phyloP scores from a whole-genome alignment of 805 yeast species.

The Naumovozyma baii region DNA sequence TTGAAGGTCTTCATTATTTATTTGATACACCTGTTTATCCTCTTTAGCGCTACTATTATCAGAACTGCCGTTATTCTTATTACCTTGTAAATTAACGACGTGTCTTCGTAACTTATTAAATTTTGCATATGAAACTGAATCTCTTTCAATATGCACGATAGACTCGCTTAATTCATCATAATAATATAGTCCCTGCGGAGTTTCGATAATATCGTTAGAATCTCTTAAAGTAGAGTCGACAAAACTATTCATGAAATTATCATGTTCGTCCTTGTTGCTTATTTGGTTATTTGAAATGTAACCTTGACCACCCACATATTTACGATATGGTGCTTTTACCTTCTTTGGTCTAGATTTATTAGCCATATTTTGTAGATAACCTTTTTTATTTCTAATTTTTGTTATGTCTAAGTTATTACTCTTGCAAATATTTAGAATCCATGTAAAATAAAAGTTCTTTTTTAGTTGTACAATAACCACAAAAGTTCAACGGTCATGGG shows the following conservation, averaged over 20 bases:
- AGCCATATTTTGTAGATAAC: slow-evolving; percentile 66
- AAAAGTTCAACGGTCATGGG: no score
- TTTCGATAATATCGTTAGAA: slow-evolving; percentile 5
- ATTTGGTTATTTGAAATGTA: slow-evolving; percentile 9
- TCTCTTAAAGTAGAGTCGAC: background rate
- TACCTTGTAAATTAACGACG: background rate
- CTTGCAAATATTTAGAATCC: no score
- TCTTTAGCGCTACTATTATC: no score
- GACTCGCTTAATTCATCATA: slow-evolving; percentile 12
- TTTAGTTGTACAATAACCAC: no score
- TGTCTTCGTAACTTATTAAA: background rate
- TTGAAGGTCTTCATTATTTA: no score
- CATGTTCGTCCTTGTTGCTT: background rate
- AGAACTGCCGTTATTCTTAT: background rate
- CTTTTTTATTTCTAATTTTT: no score
- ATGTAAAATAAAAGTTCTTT: no score
- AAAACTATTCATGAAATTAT: background rate
- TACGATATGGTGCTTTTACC: slow-evolving; percentile 66
- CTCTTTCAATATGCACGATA: slow-evolving; percentile 4
- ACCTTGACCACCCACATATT: slow-evolving; percentile 48
- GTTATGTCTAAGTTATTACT: no score
- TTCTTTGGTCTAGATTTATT: slow-evolving; percentile 83
- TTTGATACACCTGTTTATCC: no score
- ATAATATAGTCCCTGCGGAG: slow-evolving; percentile 13
- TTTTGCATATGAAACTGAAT: background rate